phyloP scores from a whole-genome alignment of 2,329 filamentous ascomycete genomes.

The Ophiosphaerella narmari region DNA sequence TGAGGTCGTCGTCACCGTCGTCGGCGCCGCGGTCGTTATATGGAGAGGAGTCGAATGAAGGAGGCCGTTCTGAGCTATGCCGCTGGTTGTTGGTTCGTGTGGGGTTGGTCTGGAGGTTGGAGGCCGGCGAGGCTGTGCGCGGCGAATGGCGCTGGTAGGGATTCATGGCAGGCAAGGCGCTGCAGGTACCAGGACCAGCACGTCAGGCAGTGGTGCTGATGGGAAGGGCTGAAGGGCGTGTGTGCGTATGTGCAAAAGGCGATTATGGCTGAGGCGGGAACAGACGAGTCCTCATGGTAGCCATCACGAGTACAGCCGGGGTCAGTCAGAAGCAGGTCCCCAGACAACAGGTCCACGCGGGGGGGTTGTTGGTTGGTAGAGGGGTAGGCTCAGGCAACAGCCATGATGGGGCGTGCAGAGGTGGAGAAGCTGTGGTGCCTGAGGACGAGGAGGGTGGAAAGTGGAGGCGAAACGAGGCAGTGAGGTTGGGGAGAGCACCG shows the following conservation, averaged over 20 bases:
- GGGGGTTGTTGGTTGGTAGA: slow-evolving; percentile 2
- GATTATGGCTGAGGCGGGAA: slow-evolving; percentile 42
- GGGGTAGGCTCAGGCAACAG: slow-evolving; percentile 43
- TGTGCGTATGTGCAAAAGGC: slow-evolving; percentile 6
- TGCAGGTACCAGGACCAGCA: slow-evolving; percentile 19
- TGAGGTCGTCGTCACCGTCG: slow-evolving; percentile 55
- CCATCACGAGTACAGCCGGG: slow-evolving; percentile 45
- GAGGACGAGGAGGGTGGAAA: neutral
- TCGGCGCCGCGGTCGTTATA: slow-evolving; percentile 57
- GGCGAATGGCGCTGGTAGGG: slow-evolving; percentile 77
- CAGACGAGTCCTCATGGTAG: slow-evolving; percentile 39
- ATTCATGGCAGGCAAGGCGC: slow-evolving; percentile 68
- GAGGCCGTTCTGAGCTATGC: slow-evolving; percentile 64
- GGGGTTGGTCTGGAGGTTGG: slow-evolving; percentile 72
- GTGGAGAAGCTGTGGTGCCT: slow-evolving; percentile 13
- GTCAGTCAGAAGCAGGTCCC: slow-evolving; percentile 34
- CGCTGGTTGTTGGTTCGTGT: slow-evolving; percentile 72
- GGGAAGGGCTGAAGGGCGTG: slow-evolving; percentile 12
- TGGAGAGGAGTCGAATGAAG: slow-evolving; percentile 57
- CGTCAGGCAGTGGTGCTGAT: slow-evolving; percentile 7
- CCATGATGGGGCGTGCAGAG: slow-evolving; percentile 26
- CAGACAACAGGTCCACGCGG: slow-evolving; percentile 39
- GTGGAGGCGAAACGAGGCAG: slow-evolving; percentile 21
- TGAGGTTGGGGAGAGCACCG: slow-evolving; percentile 37
- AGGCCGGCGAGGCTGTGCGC: slow-evolving; percentile 72